Base-by-base conservation (phyloP, 306 rosid genomes). In the Trifolium subterraneum region DNA sequence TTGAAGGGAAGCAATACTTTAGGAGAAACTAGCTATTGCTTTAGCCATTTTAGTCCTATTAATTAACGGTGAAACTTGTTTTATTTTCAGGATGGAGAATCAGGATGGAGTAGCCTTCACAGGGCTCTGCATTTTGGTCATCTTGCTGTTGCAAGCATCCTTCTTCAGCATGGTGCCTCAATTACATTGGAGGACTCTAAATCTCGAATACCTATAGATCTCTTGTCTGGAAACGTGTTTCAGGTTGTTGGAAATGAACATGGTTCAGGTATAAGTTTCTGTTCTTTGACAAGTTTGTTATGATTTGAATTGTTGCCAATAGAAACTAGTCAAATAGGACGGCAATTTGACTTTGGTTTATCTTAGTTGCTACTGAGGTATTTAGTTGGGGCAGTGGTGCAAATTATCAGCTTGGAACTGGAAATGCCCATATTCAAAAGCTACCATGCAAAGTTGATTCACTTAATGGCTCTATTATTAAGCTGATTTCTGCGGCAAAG, bases 51-150 rank as follows among this genome's bases (percentile, higher is more conserved):
- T 44, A 68, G 52, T 77, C 65, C 64, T 16, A 22, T 50, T 35
- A 47, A 36, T 50, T 35, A 70, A 72, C 59, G 10, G 65, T 68
- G 23, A 74, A 70, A 47, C 41, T 60, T 35, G 13, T 64, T 68
- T 60, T 60, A 39, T 33, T 75, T 85, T 80, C 80, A 93, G 98
- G 98, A 94, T 73, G 98, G 96, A 51, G 97, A 94, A 84, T 94
- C 96, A 23, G 96, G 96, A 80, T 94, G 97, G 97, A 86, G 96
- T 79, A 91, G 97, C 86, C 98, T 94, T 83, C 98, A 94, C 77
- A 90, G 98, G 73, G 97, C 97, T 45, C 79, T 94, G 52, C 96
- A 91, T 90, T 94, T 94, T 76, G 98, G 97, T 71, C 98, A 94
- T 82, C 90, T 94, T 68, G 93, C 96, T 10, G 93, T 85, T 56